phyloP scores from a whole-genome alignment of 495 filamentous ascomycete species.

The Aspergillus conjunctus region DNA sequence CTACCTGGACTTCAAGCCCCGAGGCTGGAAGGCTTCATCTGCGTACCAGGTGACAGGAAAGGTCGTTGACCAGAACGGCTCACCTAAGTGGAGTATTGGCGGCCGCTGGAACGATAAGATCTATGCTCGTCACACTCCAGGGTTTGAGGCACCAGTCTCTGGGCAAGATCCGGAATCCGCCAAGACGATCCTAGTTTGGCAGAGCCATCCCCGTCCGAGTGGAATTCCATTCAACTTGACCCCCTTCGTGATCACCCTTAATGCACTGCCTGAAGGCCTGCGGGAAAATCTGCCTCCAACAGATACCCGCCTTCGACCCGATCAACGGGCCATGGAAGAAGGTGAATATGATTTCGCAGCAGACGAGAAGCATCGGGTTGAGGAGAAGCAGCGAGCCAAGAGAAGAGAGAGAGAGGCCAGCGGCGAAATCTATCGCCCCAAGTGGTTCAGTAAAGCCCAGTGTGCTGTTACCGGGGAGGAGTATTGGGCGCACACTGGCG shows the following conservation, averaged over 20 bases:
- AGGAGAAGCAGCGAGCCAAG: constrained; percentile 87
- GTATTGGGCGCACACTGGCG: constrained; percentile 84
- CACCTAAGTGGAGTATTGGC: constrained; percentile 82
- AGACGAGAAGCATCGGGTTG: constrained; percentile 89
- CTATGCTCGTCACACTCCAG: constrained; percentile 89
- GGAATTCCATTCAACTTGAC: constrained; percentile 97
- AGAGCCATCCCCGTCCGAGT: constrained; percentile 75
- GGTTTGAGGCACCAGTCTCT: constrained; percentile 76
- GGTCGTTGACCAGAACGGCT: constrained; percentile 71
- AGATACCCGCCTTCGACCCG: constrained; percentile 85
- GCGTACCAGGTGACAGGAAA: constrained; percentile 87
- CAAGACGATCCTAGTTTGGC: constrained; percentile 90
- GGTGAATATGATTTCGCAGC: constrained; percentile 93
- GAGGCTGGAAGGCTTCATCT: constrained; percentile 90
- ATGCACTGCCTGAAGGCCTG: constrained; percentile 78
- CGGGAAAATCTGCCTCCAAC: constrained; percentile 79
- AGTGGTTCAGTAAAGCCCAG: constrained; percentile 76
- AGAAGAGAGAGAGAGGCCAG: constrained; percentile 69
- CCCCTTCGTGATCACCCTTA: constrained; percentile 92
- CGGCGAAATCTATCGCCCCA: constrained; percentile 80
- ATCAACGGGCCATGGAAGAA: constrained; percentile 99
- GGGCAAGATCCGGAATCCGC: constrained; percentile 50
- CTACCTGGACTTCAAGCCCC: constrained; percentile 90
- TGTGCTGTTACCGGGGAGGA: constrained; percentile 83
- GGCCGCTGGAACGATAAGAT: constrained; percentile 98